Base-by-base conservation (phyloP, 768 basidiomycete species). In the Sutorius australiensis region DNA sequence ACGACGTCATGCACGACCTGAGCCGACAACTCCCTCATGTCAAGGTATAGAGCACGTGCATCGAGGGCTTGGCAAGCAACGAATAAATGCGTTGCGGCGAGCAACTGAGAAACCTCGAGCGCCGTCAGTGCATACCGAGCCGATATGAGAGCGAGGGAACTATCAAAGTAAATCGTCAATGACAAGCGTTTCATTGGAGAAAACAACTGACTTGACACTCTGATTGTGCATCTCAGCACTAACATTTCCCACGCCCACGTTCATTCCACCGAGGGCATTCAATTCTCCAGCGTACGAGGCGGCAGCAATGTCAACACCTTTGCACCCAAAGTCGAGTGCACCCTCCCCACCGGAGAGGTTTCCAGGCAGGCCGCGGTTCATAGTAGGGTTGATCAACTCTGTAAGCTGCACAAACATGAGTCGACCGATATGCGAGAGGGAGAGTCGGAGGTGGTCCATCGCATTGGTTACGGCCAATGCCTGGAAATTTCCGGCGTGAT, bases 201-300 rank as follows among this genome's bases (percentile, higher is more conserved):
- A 17, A 19, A 14, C 9, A 0, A 74, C 87, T 55, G 57, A 90
- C 88, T 94, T 94, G 69, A 94, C 81, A 40, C 92, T 87, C 68
- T 94, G 92, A 60, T 94, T 94, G 65, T 92, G 89, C 87, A 92
- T 90, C 72, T 94, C 91, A 1, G 91, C 91, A 2, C 86, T 87
- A 62, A 93, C 89, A 45, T 91, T 82, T 59, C 88, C 86, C 0
- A 89, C 89, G 3, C 86, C 87, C 11, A 93, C 90, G 0, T 92
- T 90, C 72, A 82, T 89, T 13, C 67, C 67, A 5, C 67, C 91
- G 24, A 92, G 78, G 63, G 80, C 85, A 28, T 90, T 91, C 31
- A 94, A 80, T 69, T 94, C 92, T 42, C 85, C 76, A 3, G 85
- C 80, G 65, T 94, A 93, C 0, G 92, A 85, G 9, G 92, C 90